phyloP scores from a whole-genome alignment of 768 basidiomycete genomes.

The Lentinula sp. region DNA sequence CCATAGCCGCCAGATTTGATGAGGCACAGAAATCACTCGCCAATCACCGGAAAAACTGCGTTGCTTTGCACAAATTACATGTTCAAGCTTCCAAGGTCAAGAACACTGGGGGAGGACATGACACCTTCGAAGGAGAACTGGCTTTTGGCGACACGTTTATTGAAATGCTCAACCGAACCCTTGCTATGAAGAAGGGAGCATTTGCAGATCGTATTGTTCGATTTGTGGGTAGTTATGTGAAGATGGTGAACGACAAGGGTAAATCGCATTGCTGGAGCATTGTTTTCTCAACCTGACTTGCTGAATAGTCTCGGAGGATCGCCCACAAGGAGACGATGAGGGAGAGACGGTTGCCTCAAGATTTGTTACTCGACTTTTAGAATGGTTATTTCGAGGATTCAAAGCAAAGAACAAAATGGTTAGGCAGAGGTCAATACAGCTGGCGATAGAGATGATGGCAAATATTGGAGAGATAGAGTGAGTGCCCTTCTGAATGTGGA shows the following conservation, averaged over 20 bases:
- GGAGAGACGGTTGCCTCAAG: conserved; percentile 67
- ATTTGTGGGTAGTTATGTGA: conserved; percentile 81
- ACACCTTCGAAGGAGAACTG: conserved; percentile 68
- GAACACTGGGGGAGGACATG: conserved; percentile 41
- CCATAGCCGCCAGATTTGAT: conserved; percentile 50
- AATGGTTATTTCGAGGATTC: conserved; percentile 77
- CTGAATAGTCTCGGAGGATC: conserved; percentile 15
- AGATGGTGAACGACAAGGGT: conserved; percentile 83
- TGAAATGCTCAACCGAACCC: conserved; percentile 62
- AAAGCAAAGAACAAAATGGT: conserved; percentile 87
- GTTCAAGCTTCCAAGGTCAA: conserved; percentile 51
- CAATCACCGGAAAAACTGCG: conserved; percentile 91
- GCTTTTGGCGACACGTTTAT: conserved; percentile 73
- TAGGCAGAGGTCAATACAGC: conserved; percentile 72
- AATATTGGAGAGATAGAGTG: conserved; percentile 88
- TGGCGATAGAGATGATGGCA: conserved; percentile 82
- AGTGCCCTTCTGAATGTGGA: conserved; percentile 20
- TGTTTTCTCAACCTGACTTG: not conserved
- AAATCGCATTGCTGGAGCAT: conserved; percentile 13
- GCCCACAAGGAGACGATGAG: conserved; percentile 33
- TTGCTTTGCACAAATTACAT: conserved; percentile 83
- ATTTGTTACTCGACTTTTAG: conserved; percentile 61
- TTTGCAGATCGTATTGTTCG: conserved; percentile 81
- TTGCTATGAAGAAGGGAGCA: conserved; percentile 83
- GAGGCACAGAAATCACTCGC: conserved; percentile 76